A percentile compares a stretch with the other conserved stretches of the same genome.
These are phyloP conservation scores for Calophaca sinica DNA, from an alignment of 306 rosid genomes.

Conservation along the genomic window DNA sequence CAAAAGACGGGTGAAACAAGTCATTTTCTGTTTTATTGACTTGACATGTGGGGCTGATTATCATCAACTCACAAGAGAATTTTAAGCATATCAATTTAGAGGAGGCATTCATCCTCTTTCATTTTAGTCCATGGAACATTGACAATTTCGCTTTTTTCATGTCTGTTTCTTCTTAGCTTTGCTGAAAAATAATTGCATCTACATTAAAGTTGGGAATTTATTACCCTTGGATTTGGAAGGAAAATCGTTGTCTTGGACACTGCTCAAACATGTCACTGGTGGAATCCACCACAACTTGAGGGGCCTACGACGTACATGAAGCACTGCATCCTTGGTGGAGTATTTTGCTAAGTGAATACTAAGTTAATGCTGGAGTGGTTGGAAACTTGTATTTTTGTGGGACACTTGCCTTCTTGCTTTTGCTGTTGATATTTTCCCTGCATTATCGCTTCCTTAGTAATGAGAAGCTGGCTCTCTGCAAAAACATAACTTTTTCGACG, in stretches of 20 bases:
- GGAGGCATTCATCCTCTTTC: conserved; percentile 34
- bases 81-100: conserved; percentile 44
- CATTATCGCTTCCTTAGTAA: conserved; percentile 48
- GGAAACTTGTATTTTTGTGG: conserved; percentile 48
- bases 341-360: conserved; percentile 43
- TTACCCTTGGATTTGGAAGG: conserved; percentile 40
- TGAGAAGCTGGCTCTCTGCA: conserved; percentile 34
- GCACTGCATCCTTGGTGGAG: conserved; percentile 38
- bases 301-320: conserved; percentile 52
- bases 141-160: conserved; percentile 33
- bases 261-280: conserved; percentile 34
- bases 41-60: conserved; percentile 56
- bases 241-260: conserved; percentile 24
- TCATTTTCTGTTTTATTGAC: conserved; percentile 45
- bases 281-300: conserved; percentile 48
- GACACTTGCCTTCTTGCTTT: conserved; percentile 46
- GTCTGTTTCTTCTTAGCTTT: conserved; percentile 43
- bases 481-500: conserved; percentile 16
- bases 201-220: conserved; percentile 24
- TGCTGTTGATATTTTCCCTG: conserved; percentile 45
- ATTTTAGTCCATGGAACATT: conserved; percentile 33
- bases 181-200: conserved; percentile 31
- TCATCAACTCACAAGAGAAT: conserved; percentile 30
- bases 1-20: conserved; percentile 41
- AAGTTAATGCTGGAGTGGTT: conserved; percentile 47